A percentile compares a stretch with the other conserved stretches of the same genome.
phyloP scores from a whole-genome alignment of 2,329 filamentous ascomycete species.

The Raffaelea deltoideospora region DNA sequence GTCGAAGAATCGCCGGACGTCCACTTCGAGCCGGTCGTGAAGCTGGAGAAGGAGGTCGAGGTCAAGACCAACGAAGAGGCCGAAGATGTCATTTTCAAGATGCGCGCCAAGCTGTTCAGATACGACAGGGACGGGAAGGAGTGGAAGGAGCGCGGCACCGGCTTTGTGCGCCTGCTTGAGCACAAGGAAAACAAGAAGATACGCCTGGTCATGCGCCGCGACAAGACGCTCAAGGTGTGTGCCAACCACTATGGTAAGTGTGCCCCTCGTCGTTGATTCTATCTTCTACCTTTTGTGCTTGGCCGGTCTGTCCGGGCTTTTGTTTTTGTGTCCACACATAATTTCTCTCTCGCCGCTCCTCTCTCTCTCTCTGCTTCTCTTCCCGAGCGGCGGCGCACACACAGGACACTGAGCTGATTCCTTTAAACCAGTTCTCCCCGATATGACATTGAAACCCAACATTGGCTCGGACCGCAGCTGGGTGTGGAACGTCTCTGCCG shows the following conservation, averaged over 20 bases:
- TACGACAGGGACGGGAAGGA: conserved; percentile 84
- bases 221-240: conserved; percentile 99
- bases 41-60: conserved; percentile 91
- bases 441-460: conserved; percentile 98
- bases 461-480: conserved; percentile 96
- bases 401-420: neutral
- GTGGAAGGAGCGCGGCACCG: conserved; percentile 99
- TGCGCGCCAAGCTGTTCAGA: conserved; percentile 99
- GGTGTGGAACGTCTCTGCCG: conserved; percentile 97
- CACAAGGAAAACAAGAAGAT: conserved; percentile 99
- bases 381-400: too few relatives aligned
- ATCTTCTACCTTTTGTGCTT: too few relatives aligned
- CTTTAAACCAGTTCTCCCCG: conserved; percentile 70
- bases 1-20: conserved; percentile 80
- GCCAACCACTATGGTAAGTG: conserved; percentile 97
- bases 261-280: too few relatives aligned
- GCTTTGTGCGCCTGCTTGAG: conserved; percentile 91
- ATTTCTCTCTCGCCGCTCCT: neutral
- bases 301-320: too few relatives aligned
- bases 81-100: conserved; percentile 97
- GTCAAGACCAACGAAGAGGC: conserved; percentile 96
- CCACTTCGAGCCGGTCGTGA: conserved; percentile 93
- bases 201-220: conserved; percentile 91
- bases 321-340: neutral
- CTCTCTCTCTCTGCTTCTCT: neutral